Evolutionary conservation across 1,139 yeast genomes (phyloP), one percentile per base, ranked within the genome.

Genomic region (Protomyces macrosporus): DNA sequence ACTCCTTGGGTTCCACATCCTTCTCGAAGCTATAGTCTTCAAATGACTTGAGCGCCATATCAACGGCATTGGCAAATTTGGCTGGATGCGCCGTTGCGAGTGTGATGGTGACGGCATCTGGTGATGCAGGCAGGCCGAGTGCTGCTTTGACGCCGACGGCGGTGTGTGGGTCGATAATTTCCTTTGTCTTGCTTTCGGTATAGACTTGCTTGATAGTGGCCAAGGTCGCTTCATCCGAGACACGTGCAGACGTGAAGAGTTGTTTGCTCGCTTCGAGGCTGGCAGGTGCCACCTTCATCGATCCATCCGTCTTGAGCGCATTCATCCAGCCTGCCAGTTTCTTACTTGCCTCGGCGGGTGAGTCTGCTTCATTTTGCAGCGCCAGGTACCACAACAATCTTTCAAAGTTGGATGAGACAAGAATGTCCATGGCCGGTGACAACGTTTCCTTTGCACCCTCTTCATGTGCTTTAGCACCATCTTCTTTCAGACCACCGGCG

Each of bases 81-180:
- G 98, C 98, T 53, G 98, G 98, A 74, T 93, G 98, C 6, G 98
- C 98, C 54, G 98, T 93, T 1, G 98, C 88, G 67, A 93, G 83
- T 4, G 97, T 88, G 60, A 93, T 81, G 74, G 89, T 89, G 63
- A 78, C 74, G 54, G 80, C 74, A 36, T 78, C 73, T 23, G 75
- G 70, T n/a, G 70, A 75, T 50, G 79, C 78, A 70, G 58, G 69
- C 65, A 48, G 37, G 23, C 62, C 10, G 63, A 51, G 14, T 45
- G 95, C 80, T 35, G 95, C 87, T 65, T 86, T 82, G 55, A 95
- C 87, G 72, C 98, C 98, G 64, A 93, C 96, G 39, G 99, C 91
- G 53, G 97, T 83, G 75, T 93, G 99, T 61, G 99, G 99, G 74
- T 93, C 99, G 70, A 91, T 79, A 62, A 95, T 88, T 75, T 93